These are phyloP conservation scores for Wilhelminamyces savonicus DNA, from an alignment of 805 yeast species.

Conservation along the genomic window DNA sequence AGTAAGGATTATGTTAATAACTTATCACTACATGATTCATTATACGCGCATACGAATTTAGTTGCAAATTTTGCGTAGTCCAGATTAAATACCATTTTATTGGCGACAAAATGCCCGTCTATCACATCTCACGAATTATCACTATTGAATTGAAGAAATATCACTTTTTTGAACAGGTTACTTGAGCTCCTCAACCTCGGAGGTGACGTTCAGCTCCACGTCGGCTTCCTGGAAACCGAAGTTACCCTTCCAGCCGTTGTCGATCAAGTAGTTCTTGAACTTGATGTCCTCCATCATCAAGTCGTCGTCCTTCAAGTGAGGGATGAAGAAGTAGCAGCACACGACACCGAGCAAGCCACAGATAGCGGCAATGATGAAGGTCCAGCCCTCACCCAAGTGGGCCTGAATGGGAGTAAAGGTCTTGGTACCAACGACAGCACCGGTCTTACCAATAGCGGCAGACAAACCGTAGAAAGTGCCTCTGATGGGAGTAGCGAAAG, in stretches of 20 bases:
- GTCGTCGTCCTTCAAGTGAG: slow-evolving; percentile 68
- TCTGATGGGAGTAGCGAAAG: slow-evolving; percentile 72
- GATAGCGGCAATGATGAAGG: slow-evolving; percentile 73
- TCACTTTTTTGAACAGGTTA: no score
- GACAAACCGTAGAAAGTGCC: slow-evolving; percentile 89
- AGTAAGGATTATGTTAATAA: no score
- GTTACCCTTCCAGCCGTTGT: slow-evolving; percentile 53
- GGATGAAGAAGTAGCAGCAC: slow-evolving; percentile 55
- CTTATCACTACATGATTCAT: no score
- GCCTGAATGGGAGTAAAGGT: slow-evolving; percentile 62
- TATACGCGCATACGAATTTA: no score
- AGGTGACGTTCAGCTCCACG: no score
- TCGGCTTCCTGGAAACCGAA: slow-evolving; percentile 28
- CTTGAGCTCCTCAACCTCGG: no score
- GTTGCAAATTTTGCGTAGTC: no score
- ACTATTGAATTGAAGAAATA: no score
- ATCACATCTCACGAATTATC: no score
- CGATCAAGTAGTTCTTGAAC: slow-evolving; percentile 53
- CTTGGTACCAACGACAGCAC: slow-evolving; percentile 83
- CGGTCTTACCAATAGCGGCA: slow-evolving; percentile 87
- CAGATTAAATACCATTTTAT: no score
- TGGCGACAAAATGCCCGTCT: no score
- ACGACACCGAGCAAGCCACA: slow-evolving; percentile 62
- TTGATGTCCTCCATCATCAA: slow-evolving; percentile 55
- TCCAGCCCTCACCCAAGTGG: slow-evolving; percentile 63